Evolutionary conservation across 23 red algal genomes (phyloP).

Genomic region (Gracilaria gracilis): DNA sequence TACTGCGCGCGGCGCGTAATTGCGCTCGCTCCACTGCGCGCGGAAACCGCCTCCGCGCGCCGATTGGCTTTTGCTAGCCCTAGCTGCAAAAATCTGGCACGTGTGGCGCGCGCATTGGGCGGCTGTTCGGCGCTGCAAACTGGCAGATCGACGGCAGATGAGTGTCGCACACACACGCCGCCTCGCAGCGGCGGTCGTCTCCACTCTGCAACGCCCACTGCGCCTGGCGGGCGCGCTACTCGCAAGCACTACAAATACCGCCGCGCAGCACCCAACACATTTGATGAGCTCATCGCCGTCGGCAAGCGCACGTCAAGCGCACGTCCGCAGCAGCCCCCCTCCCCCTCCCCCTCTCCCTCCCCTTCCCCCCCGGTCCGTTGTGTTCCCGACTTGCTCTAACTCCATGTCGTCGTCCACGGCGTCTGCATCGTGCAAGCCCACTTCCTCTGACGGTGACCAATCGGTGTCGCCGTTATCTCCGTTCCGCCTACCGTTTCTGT

Average conservation of each 20-base stretch:
- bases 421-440: background rate
- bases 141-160: background rate
- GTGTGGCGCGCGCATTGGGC: slow-evolving; percentile 16
- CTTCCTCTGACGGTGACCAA: background rate
- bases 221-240: too few species aligned
- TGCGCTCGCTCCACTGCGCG: background rate
- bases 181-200: too few species aligned
- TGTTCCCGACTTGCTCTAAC: too few species aligned
- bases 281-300: too few species aligned
- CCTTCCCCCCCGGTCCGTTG: too few species aligned
- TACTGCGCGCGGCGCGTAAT: background rate
- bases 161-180: too few species aligned
- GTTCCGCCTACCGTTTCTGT: slow-evolving; percentile 29
- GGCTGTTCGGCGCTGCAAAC: background rate
- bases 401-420: background rate
- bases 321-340: too few species aligned
- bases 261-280: too few species aligned
- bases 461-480: slow-evolving; percentile 3
- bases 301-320: too few species aligned
- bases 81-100: slow-evolving; percentile 5
- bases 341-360: too few species aligned
- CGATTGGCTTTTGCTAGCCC: background rate
- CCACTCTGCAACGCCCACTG: background rate
- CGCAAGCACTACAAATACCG: background rate
- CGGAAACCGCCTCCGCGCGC: background rate